phyloP scores from a whole-genome alignment of 176 grass and related monocot genomes.

The Eremochloa ophiuroides region DNA sequence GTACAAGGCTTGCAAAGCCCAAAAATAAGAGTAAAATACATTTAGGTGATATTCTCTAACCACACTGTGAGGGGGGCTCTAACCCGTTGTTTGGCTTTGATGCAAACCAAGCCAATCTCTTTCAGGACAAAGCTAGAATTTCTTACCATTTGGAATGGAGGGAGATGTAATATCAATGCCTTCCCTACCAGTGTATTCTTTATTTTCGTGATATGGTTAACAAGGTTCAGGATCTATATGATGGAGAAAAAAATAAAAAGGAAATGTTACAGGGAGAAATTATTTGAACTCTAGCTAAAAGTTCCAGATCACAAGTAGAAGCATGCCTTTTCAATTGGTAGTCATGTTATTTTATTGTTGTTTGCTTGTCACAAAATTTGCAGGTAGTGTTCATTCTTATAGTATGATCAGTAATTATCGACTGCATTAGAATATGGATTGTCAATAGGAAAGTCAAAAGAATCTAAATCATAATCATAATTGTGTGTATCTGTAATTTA shows the following conservation, averaged over 20 bases:
- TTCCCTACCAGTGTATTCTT: not conserved
- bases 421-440: not conserved
- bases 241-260: not conserved
- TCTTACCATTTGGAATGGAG: too few species aligned
- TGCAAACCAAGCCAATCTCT: too few species aligned
- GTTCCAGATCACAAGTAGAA: not conserved
- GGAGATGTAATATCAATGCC: not conserved
- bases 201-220: constrained; percentile 2
- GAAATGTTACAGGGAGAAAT: constrained; percentile 5
- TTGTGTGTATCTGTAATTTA: not conserved
- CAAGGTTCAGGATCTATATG: constrained; percentile 10
- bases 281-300: constrained; percentile 25
- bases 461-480: too few species aligned
- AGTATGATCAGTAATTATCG: not conserved
- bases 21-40: too few species aligned
- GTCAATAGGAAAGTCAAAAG: too few species aligned
- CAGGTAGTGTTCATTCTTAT: not conserved
- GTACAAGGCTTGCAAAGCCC: too few species aligned
- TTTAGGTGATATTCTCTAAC: too few species aligned
- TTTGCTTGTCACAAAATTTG: not conserved
- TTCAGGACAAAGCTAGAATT: not conserved
- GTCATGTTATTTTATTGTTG: not conserved
- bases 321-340: not conserved
- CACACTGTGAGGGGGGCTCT: too few species aligned
- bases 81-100: too few species aligned